Conservation (phyloP, 2,329 filamentous ascomycete genomes). For the Keithomyces neogunnii region DNA sequence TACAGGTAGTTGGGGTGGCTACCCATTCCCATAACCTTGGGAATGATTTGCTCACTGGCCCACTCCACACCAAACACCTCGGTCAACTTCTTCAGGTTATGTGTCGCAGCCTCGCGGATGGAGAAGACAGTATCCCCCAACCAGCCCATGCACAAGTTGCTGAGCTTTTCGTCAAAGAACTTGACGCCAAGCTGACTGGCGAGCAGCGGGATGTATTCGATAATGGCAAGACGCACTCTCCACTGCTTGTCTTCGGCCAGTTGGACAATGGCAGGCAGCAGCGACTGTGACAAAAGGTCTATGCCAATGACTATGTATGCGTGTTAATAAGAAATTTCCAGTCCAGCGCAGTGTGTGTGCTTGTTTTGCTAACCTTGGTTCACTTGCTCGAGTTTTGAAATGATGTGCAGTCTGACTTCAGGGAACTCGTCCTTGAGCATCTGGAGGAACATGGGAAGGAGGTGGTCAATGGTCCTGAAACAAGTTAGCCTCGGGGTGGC, state of each 20-base stretch:
- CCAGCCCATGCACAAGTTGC: conserved; percentile 95
- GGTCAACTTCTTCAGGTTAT: conserved; percentile 96
- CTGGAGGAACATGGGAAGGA: conserved; percentile 96
- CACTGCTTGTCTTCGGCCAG: conserved; percentile 98
- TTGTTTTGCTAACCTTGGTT: conserved; percentile 64
- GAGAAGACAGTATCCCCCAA: conserved; percentile 97
- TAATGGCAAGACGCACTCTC: conserved; percentile 95
- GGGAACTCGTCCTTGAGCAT: conserved; percentile 99
- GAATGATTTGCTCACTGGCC: conserved; percentile 94
- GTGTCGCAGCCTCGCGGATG: conserved; percentile 92
- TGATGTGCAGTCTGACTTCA: conserved; percentile 96
- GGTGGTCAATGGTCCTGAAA: conserved; percentile 83
- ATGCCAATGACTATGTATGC: conserved; percentile 76
- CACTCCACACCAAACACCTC: conserved; percentile 98
- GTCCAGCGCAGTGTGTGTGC: neutral
- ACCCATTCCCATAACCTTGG: conserved; percentile 98
- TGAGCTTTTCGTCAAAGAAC: conserved; percentile 98
- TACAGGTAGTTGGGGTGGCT: conserved; percentile 98
- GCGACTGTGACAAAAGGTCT: conserved; percentile 89
- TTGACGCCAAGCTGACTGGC: conserved; percentile 92
- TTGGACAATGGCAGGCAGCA: conserved; percentile 94
- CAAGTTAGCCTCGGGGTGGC: neutral
- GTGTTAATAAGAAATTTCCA: neutral
- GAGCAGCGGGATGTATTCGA: conserved; percentile 96
- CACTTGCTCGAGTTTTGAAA: conserved; percentile 97